Evolutionary conservation across 2,329 filamentous ascomycete genomes (phyloP).

Genomic region (Venturia nashicola): DNA sequence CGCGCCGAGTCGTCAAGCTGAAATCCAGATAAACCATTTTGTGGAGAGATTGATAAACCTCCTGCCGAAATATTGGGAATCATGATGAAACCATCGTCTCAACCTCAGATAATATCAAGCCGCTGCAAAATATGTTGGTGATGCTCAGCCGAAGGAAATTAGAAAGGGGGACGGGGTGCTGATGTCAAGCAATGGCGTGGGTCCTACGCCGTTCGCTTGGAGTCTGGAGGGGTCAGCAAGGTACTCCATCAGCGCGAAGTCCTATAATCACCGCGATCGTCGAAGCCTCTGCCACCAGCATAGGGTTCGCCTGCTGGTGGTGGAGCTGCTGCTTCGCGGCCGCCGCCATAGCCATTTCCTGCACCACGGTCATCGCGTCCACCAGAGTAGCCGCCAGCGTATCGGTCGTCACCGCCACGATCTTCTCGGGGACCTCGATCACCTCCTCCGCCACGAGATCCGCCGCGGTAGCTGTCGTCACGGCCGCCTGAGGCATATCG

Average conservation of each 20-base stretch:
- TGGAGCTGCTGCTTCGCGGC: constrained; percentile 10
- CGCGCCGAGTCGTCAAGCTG: constrained; percentile 7
- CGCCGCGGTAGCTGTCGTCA: constrained; percentile 13
- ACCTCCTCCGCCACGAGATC: constrained; percentile 19
- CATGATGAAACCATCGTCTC: constrained; percentile 4
- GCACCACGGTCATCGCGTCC: constrained; percentile 18
- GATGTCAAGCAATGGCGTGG: not conserved
- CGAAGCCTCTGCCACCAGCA: constrained; percentile 16
- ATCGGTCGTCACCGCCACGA: constrained; percentile 3
- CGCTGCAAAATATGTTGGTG: not conserved
- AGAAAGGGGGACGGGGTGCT: not conserved
- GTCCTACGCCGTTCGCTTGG: constrained; percentile 14
- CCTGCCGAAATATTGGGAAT: constrained; percentile 2
- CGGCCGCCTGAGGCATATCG: constrained; percentile 18
- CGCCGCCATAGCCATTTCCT: constrained; percentile 25
- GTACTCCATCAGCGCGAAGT: constrained; percentile 17
- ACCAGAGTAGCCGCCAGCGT: constrained; percentile 17
- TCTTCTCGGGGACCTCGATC: constrained; percentile 21
- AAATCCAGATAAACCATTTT: constrained; percentile 7
- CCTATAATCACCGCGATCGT: constrained; percentile 18
- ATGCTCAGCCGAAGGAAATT: not conserved
- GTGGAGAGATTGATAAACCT: not conserved
- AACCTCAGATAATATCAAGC: not conserved
- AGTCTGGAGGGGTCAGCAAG: constrained; percentile 15
- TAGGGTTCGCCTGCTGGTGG: constrained; percentile 13